phyloP scores from a whole-genome alignment of 2,329 filamentous ascomycete genomes.

The Exophiala alcalophila region DNA sequence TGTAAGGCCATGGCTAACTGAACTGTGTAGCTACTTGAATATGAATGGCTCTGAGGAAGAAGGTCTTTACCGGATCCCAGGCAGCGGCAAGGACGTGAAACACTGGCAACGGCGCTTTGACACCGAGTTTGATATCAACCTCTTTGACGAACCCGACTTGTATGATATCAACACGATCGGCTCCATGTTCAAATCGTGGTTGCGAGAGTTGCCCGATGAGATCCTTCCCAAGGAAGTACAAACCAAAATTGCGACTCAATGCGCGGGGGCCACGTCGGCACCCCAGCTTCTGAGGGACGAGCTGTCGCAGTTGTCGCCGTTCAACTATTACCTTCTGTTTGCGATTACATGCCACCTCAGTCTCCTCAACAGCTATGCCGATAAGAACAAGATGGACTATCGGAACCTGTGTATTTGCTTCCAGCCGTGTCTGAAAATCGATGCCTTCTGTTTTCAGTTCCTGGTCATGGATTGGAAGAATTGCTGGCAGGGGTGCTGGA shows the following conservation, averaged over 20 bases:
- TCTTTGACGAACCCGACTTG: conserved; percentile 81
- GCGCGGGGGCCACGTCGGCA: conserved; percentile 72
- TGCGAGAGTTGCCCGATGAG: conserved; percentile 90
- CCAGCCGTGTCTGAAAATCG: conserved; percentile 94
- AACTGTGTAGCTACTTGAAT: conserved; percentile 68
- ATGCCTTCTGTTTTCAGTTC: conserved; percentile 92
- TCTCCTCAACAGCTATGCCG: conserved; percentile 81
- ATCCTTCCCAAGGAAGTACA: conserved; percentile 84
- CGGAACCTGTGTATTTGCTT: conserved; percentile 95
- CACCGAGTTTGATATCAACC: conserved; percentile 78
- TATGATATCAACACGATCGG: conserved; percentile 97
- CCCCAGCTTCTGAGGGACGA: conserved; percentile 86
- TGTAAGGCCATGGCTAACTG: conserved; percentile 12
- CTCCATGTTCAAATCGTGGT: conserved; percentile 94
- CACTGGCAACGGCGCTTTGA: conserved; percentile 93
- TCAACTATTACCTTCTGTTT: conserved; percentile 96
- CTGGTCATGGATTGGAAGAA: conserved; percentile 92
- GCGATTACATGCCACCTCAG: conserved; percentile 96
- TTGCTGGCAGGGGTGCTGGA: conserved; percentile 95
- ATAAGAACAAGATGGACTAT: conserved; percentile 98
- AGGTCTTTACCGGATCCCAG: conserved; percentile 87
- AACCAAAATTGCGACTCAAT: conserved; percentile 74
- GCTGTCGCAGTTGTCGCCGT: conserved; percentile 88
- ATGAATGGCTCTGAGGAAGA: conserved; percentile 93
- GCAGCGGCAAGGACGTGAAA: conserved; percentile 84